Evolutionary conservation across 768 basidiomycete genomes (phyloP), one percentile per base, ranked within the genome.

Genomic region (Leccinum truebloodii): DNA sequence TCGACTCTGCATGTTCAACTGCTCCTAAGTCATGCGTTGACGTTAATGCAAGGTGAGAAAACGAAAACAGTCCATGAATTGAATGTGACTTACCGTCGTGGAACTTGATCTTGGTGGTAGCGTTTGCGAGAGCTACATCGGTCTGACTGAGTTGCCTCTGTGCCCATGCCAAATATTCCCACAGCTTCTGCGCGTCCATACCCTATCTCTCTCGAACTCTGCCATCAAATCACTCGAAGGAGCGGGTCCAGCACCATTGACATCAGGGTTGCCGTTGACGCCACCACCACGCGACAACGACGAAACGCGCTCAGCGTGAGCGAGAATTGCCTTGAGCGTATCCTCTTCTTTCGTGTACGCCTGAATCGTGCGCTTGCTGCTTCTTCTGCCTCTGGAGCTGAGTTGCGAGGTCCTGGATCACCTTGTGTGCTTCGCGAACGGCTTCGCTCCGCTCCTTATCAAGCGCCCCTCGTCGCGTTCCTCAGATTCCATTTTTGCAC

Each of bases 291-390:
- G 69, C 26, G 41, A 65, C 30, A 52, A 63, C 56, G 51, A 65
- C 30, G 54, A 63, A 57, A 51, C 55, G 46, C 67, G 69, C 66
- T 83, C 79, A 14, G 81, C 78, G 55, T 90, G 77, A 16, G 80
- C 79, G 16, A 95, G 79, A 81, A 97, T 84, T 41, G 82, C 81
- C 66, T 86, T 88, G 64, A 95, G 82, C 50, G 92, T 84, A 65
- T 98, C 97, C 5, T 93, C 78, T 75, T 99, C 96, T 74, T 91
- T 91, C 75, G 89, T 83, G 59, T 90, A 91, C 12, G 89, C 87
- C 67, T 92, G 88, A 48, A 92, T 86, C 52, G 87, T 80, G n/a
- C 76, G 75, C 35, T 90, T 86, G 69, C 83, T 81, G 71, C 79
- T 85, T 86, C 74, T 90, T 88, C 74, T 94, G 88, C 44, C 81